A percentile compares a stretch with the other conserved stretches of the same genome.
Evolutionary conservation across 495 filamentous ascomycete species (phyloP).

Genomic region (Aspergillus taichungensis): DNA sequence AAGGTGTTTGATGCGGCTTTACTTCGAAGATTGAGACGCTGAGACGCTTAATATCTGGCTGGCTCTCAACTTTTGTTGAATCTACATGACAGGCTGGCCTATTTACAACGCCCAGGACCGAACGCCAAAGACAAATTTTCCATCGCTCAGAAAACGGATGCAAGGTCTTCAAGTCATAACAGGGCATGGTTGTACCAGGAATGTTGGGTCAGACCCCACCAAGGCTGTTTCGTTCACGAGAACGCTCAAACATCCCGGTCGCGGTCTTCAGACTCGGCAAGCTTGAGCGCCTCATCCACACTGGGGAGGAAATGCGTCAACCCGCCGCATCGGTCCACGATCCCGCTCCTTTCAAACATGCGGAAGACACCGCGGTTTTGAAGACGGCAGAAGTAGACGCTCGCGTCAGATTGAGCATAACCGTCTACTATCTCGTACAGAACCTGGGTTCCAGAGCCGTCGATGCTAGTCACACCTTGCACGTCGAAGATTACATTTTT

Average conservation of each 20-base stretch:
- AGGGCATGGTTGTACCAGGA: background rate
- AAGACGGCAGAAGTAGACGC: constrained; percentile 83
- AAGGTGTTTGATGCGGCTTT: constrained; percentile 12
- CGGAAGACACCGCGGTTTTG: constrained; percentile 60
- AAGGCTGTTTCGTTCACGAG: background rate
- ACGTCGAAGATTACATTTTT: constrained; percentile 93
- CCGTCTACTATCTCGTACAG: constrained; percentile 76
- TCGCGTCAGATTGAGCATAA: constrained; percentile 62
- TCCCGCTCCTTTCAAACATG: constrained; percentile 70
- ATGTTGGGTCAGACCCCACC: background rate
- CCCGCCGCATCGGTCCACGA: constrained; percentile 71
- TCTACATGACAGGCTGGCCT: no score
- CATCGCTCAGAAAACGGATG: no score
- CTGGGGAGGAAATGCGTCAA: constrained; percentile 66
- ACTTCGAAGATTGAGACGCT: background rate
- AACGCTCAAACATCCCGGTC: background rate
- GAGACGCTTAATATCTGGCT: no score
- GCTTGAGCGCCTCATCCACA: constrained; percentile 72
- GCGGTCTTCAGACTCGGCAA: constrained; percentile 59
- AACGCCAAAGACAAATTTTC: no score
- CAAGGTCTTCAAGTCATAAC: no score
- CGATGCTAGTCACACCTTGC: constrained; percentile 85
- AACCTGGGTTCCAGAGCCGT: constrained; percentile 89
- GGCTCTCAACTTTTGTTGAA: no score
- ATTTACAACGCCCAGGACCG: no score